A percentile compares a stretch with the other conserved stretches of the same genome.
Conservation (phyloP, 805 yeast genomes). For the Wickerhamiella siamensis region DNA sequence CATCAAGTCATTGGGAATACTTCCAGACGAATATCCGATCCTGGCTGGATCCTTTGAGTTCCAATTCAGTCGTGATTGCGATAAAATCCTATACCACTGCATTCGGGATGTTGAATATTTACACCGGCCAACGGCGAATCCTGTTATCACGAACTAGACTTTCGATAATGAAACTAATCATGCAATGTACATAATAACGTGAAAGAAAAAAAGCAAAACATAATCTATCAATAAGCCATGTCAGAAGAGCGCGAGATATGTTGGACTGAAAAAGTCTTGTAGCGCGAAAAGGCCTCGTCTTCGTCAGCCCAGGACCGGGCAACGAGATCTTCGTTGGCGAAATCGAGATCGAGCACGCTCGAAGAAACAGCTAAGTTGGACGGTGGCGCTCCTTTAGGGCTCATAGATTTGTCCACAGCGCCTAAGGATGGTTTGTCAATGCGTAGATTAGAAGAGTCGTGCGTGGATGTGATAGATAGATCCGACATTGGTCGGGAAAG, state of each 20-base stretch:
- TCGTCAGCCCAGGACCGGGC: slow-evolving; percentile 4
- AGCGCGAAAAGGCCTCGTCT: not conserved
- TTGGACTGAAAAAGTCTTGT: no score
- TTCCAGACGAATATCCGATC: slow-evolving; percentile 25
- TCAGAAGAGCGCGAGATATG: not conserved
- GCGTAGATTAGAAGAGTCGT: not conserved
- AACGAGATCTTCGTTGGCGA: not conserved
- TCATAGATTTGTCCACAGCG: not conserved
- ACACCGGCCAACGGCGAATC: slow-evolving; percentile 17
- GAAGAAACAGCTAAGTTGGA: not conserved
- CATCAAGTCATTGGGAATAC: slow-evolving; percentile 18
- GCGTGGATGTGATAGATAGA: not conserved
- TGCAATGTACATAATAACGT: not conserved
- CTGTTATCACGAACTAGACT: not conserved
- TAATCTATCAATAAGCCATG: not conserved
- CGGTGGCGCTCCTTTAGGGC: no score
- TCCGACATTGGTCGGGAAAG: not conserved
- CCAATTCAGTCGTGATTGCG: slow-evolving; percentile 19
- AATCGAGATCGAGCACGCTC: not conserved
- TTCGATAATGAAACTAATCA: not conserved
- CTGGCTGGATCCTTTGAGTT: slow-evolving; percentile 27
- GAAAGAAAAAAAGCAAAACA: not conserved
- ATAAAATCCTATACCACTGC: slow-evolving; percentile 18
- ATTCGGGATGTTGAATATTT: slow-evolving; percentile 25
- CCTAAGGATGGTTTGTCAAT: not conserved